Conservation (phyloP, 1,284 basidiomycete species). For the Porodaedalea pini region DNA sequence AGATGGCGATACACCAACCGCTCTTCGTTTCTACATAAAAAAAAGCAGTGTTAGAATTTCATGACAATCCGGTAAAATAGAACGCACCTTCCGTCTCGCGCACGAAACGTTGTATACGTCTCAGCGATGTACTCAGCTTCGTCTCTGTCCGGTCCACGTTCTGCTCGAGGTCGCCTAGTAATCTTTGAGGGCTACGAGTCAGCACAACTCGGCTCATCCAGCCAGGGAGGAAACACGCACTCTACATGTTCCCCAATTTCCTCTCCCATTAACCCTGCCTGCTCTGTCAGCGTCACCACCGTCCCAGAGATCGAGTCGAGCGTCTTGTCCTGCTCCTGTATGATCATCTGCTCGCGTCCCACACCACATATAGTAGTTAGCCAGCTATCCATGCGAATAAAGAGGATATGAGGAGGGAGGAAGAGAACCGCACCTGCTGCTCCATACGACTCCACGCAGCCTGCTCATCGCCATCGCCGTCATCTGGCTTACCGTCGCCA, state of each 20-base stretch:
- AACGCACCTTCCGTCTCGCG: conserved; percentile 74
- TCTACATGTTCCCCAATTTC: conserved; percentile 87
- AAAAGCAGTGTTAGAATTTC: not conserved
- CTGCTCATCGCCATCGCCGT: conserved; percentile 56
- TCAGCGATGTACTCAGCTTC: conserved; percentile 68
- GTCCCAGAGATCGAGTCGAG: conserved; percentile 85
- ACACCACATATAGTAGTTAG: not conserved
- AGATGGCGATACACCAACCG: conserved; percentile 62
- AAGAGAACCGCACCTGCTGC: conserved; percentile 57
- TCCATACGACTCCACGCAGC: conserved; percentile 79
- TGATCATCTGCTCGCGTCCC: conserved; percentile 58
- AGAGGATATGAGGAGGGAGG: not conserved
- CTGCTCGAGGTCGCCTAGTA: conserved; percentile 78
- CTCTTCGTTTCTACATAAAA: conserved; percentile 61
- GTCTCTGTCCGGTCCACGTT: conserved; percentile 73
- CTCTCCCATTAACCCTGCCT: conserved; percentile 87
- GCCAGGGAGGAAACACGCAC: conserved; percentile 42
- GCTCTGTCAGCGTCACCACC: conserved; percentile 73
- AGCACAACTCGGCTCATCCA: not conserved
- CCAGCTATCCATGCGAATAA: not conserved
- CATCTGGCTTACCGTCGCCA: conserved; percentile 13
- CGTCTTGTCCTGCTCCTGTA: conserved; percentile 81
- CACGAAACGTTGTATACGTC: conserved; percentile 74
- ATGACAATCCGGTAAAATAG: not conserved
- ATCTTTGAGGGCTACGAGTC: conserved; percentile 42